Evolutionary conservation across 805 yeast species (phyloP), one percentile per base, ranked within the genome.

Genomic region (Diddensiella transvaalensis): DNA sequence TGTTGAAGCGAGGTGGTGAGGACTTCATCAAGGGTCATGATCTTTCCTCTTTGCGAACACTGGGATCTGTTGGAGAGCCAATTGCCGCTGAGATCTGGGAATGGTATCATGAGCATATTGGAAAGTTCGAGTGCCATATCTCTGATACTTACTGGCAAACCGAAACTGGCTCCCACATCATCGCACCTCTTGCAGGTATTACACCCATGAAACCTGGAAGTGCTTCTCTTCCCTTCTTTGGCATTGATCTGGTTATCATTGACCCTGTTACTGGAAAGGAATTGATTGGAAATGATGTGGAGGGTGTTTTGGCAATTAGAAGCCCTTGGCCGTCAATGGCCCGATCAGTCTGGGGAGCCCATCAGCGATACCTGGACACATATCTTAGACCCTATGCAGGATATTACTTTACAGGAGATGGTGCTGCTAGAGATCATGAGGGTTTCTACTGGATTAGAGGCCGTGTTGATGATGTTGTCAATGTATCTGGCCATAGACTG

Each of bases 91-190:
- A 93, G 67, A 82, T 93, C 58, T 93, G 98, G 98, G 95, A 88
- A 68, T 93, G 99, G 99, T 93, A 93, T 72, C 81, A 86, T 67
- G 91, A 87, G 60, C 79, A 86, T 67, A 83, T 93, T 61, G 99
- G 99, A 64, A 85, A 89, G 61, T 81, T 82, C 51, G 78, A 87
- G 65, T 87, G 95, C 64, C 96, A 89, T 62, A 83, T 91, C 59
- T 83, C 87, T 61, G 99, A 93, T 72, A 93, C 99, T 40, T 89
- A 89, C 79, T 93, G 99, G 99, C 96, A 90, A 75, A 93, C 98
- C 33, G 99, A 93, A 74, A 84, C 96, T 11, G 99, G 99, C 48
- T 85, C 96, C 30, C 97, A 91, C 65, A 76, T 93, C 67, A 85
- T 93, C 67, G 85, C 96, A 40, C 96, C 98, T 54, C 70, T 93